Conservation (phyloP, 768 basidiomycete genomes). For the Sistotremastrum suecicum region DNA sequence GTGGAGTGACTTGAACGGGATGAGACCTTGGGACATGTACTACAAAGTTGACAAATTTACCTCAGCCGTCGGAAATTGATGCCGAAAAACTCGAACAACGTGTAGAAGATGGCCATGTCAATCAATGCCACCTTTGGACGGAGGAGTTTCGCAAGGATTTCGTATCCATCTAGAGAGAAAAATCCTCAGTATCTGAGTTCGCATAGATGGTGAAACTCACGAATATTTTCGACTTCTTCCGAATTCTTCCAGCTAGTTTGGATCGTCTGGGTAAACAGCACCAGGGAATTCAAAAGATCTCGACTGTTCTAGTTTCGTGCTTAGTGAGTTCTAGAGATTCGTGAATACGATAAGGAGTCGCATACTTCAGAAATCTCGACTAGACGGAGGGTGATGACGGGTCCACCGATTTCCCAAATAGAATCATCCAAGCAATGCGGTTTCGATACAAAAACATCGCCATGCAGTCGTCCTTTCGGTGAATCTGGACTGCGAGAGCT, state of each 20-base stretch:
- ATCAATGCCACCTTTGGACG: constrained; percentile 58
- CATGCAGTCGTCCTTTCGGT: constrained; percentile 14
- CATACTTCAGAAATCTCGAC: constrained; percentile 64
- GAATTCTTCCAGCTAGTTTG: constrained; percentile 86
- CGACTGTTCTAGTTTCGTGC: too few relatives aligned
- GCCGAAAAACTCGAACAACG: constrained; percentile 75
- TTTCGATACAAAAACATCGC: constrained; percentile 47
- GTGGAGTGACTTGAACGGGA: constrained; percentile 49
- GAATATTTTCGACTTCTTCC: constrained; percentile 83
- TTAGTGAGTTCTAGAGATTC: too few relatives aligned
- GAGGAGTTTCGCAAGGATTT: constrained; percentile 65
- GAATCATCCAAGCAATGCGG: constrained; percentile 56
- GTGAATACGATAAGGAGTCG: neutral
- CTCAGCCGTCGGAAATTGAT: constrained; percentile 71
- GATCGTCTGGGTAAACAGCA: constrained; percentile 63
- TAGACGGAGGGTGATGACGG: constrained; percentile 54
- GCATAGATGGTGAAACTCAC: constrained; percentile 30
- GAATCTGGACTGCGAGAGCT: neutral
- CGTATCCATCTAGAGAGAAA: constrained; percentile 63
- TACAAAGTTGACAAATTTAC: constrained; percentile 26
- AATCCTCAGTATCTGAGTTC: neutral
- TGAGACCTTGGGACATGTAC: neutral
- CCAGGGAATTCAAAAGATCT: constrained; percentile 22
- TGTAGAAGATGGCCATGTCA: constrained; percentile 70
- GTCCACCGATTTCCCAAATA: constrained; percentile 75